Conservation (phyloP, 1,139 yeast species). For the Yamadazyma atlantica region DNA sequence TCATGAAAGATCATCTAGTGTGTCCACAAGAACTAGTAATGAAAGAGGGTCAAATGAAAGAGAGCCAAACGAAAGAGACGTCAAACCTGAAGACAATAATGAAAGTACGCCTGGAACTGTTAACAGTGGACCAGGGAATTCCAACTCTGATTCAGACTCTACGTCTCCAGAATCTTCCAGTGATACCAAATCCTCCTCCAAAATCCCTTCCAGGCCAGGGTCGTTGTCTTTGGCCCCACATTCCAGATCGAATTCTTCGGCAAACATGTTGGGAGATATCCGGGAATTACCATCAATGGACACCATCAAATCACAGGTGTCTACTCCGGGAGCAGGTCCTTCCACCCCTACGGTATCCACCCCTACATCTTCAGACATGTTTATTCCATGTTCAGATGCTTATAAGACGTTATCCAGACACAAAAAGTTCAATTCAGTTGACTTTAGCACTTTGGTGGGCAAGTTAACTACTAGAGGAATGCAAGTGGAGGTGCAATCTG, state of each 20-base stretch:
- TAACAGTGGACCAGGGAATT: background rate
- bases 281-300: slow-evolving; percentile 1
- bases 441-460: slow-evolving; percentile 71
- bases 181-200: background rate
- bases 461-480: slow-evolving; percentile 78
- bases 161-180: slow-evolving; percentile 1
- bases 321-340: slow-evolving; percentile 15
- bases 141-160: slow-evolving; percentile 1
- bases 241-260: slow-evolving; percentile 3
- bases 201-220: background rate
- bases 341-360: slow-evolving; percentile 19
- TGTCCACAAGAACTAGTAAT: slow-evolving; percentile 6
- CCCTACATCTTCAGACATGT: slow-evolving; percentile 43
- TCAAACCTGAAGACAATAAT: slow-evolving; percentile 3
- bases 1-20: slow-evolving; percentile 11
- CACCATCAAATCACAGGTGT: slow-evolving; percentile 1
- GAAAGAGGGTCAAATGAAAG: slow-evolving; percentile 9
- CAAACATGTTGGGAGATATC: slow-evolving; percentile 1
- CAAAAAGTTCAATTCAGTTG: slow-evolving; percentile 69
- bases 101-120: slow-evolving; percentile 17
- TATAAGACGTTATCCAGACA: slow-evolving; percentile 82
- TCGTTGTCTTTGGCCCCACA: slow-evolving; percentile 3
- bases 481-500: slow-evolving; percentile 86
- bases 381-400: slow-evolving; percentile 86
- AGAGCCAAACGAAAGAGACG: background rate